Base-by-base conservation (phyloP, 2,329 filamentous ascomycete genomes). In the Remersonia thermophila region DNA sequence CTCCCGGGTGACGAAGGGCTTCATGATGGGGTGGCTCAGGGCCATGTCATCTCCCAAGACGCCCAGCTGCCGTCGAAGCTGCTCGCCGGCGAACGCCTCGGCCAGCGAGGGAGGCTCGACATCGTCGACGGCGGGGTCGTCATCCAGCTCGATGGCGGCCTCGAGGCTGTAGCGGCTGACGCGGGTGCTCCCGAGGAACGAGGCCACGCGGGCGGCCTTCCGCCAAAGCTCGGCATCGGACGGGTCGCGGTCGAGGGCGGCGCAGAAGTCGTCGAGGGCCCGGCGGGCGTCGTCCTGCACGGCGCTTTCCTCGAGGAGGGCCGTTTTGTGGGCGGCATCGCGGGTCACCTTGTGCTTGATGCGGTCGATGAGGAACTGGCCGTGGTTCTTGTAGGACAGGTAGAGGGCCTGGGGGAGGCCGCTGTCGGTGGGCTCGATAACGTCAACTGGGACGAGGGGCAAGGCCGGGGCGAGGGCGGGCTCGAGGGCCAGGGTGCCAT, bases 301-400 rank as follows among this genome's bases (percentile, higher is more conserved):
- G 3, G 55, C 54, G 3, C 56, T 44, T n/a, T 60, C 55, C 7
- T 55, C 48, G 13, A 67, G 56, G 7, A 59, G 54, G 7, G 54
- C 47, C 12, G 43, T 40, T 5, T 47, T 42, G 8, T 49, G 41
- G 3, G 47, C 61, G 9, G 62, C 55, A 23, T 9, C 9, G 5
- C 20, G 20, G 20, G n/a, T n/a, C n/a, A 23, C 20, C 32, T 60
- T 67, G 56, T 73, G 62, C 48, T 67, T 77, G 47, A 80, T 73
- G 39, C 62, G 65, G 54, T 98, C 89, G n/a, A 98, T 66, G 39
- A 80, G 66, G 53, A 93, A 95, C 52, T 96, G 84, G 29, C 86
- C 91, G 59, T 89, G 79, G 50, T 96, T 98, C 58, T 96, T 98
- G 65, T 93, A 85, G 1, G 89, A 83, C 7, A 98, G 71, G 51